A percentile compares a stretch with the other conserved stretches of the same genome.
Evolutionary conservation across 148 eudicot genomes (phyloP).

Genomic region (Salicornia ramosissima): DNA sequence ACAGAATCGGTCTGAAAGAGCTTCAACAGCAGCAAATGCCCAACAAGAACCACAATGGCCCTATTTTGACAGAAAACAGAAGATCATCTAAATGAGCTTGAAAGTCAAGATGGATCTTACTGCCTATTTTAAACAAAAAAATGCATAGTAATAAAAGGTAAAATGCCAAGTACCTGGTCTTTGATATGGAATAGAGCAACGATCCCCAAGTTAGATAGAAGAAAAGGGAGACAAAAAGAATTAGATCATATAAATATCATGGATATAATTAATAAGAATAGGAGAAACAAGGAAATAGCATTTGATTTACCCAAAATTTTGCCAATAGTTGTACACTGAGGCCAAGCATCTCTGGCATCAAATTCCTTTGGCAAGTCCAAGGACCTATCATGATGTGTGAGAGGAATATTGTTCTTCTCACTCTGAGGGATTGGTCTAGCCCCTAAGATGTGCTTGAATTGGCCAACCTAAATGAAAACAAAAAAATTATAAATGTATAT

Average conservation of each 20-base stretch:
- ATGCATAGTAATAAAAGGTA: not conserved
- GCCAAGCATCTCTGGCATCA: conserved; percentile 81
- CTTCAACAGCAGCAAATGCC: conserved; percentile 97
- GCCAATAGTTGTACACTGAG: conserved; percentile 75
- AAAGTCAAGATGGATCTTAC: not conserved
- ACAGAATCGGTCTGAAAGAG: conserved; percentile 91
- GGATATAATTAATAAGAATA: not conserved
- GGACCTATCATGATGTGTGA: conserved; percentile 45
- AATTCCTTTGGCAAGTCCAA: conserved; percentile 59
- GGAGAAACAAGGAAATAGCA: conserved; percentile 8
- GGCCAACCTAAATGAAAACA: conserved; percentile 49
- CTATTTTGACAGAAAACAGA: conserved; percentile 31
- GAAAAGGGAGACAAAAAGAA: not conserved
- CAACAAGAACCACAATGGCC: conserved; percentile 99
- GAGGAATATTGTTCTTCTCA: conserved; percentile 42
- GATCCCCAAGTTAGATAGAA: not conserved
- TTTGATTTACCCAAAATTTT: conserved; percentile 65
- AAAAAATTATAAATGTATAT: not conserved
- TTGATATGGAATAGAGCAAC: conserved; percentile 1
- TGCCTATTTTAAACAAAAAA: not conserved
- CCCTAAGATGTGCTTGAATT: conserved; percentile 84
- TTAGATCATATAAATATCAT: conserved; percentile 25
- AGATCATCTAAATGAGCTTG: conserved; percentile 14
- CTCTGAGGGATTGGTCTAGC: conserved; percentile 54
- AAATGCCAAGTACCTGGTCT: conserved; percentile 21